Evolutionary conservation across 2,329 filamentous ascomycete genomes (phyloP).

Genomic region (Tympanopsis confertula): DNA sequence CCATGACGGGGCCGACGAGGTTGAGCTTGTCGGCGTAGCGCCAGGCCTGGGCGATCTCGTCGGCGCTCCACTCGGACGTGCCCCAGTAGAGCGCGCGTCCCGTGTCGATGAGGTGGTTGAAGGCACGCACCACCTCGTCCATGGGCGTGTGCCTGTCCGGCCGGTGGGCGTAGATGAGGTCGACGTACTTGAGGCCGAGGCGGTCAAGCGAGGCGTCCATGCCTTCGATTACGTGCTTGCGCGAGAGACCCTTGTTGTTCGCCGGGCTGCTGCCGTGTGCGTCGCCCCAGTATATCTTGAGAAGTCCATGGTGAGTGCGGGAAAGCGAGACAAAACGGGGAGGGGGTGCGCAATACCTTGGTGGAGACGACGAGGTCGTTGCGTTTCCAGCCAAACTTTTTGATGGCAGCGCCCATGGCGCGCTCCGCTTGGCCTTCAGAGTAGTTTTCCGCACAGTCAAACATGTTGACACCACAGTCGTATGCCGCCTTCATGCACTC

Average conservation of each 20-base stretch:
- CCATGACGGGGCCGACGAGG: constrained; percentile 51
- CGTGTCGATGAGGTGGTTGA: constrained; percentile 58
- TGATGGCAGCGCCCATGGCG: constrained; percentile 42
- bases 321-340: neutral
- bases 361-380: constrained; percentile 45
- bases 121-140: constrained; percentile 59
- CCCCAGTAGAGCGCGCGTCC: constrained; percentile 64
- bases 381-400: constrained; percentile 42
- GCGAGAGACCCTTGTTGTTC: constrained; percentile 56
- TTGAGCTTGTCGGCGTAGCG: constrained; percentile 46
- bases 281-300: constrained; percentile 51
- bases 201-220: constrained; percentile 46
- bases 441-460: constrained; percentile 45
- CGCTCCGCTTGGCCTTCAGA: constrained; percentile 37
- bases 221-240: constrained; percentile 62
- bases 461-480: constrained; percentile 43
- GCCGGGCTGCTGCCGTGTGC: constrained; percentile 48
- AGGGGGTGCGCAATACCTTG: constrained; percentile 23
- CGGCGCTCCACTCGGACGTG: constrained; percentile 56
- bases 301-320: neutral
- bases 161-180: constrained; percentile 59
- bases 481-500: constrained; percentile 35
- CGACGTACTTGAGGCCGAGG: constrained; percentile 47
- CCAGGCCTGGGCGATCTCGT: constrained; percentile 53
- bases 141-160: constrained; percentile 58